A percentile compares a stretch with the other conserved stretches of the same genome.
These are phyloP conservation scores for Trypethelium eluteriae DNA, from an alignment of 495 filamentous ascomycete genomes.

Conservation along the genomic window DNA sequence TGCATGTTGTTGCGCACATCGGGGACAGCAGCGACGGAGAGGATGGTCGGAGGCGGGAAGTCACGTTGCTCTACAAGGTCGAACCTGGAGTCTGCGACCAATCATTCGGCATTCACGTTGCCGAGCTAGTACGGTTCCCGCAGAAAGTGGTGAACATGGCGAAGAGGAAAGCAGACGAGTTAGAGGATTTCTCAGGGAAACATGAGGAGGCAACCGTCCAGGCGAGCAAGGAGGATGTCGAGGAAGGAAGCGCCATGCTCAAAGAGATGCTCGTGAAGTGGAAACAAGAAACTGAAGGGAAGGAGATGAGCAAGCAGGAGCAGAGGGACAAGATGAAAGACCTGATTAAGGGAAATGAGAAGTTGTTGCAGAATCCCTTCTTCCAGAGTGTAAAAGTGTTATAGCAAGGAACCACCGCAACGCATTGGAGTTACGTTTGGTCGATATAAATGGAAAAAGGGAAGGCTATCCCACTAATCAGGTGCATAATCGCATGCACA, in stretches of 20 bases:
- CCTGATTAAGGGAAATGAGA: constrained; percentile 62
- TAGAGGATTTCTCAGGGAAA: constrained; percentile 88
- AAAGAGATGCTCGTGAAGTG: constrained; percentile 80
- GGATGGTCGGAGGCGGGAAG: constrained; percentile 61
- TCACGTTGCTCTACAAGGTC: constrained; percentile 93
- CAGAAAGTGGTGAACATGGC: constrained; percentile 98
- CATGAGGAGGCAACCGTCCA: constrained; percentile 50
- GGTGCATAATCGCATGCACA: too few species aligned
- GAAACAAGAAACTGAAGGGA: constrained; percentile 71
- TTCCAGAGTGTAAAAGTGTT: constrained; percentile 81
- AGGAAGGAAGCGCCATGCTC: constrained; percentile 78
- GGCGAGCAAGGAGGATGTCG: constrained; percentile 74
- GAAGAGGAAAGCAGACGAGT: constrained; percentile 92
- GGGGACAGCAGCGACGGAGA: constrained; percentile 43
- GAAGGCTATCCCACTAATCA: too few species aligned
- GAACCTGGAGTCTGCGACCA: constrained; percentile 94
- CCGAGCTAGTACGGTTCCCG: constrained; percentile 95
- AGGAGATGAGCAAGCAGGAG: constrained; percentile 62
- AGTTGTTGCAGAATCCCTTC: constrained; percentile 73
- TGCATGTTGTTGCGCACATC: constrained; percentile 95
- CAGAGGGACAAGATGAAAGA: constrained; percentile 74
- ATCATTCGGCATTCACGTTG: constrained; percentile 95
- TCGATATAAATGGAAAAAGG: not conserved
- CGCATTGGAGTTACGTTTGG: too few species aligned
- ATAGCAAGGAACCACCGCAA: constrained; percentile 31